Evolutionary conservation across 116 monocot genomes (phyloP), one percentile per base, ranked within the genome.

Genomic region (Dioscorea cayenensis): DNA sequence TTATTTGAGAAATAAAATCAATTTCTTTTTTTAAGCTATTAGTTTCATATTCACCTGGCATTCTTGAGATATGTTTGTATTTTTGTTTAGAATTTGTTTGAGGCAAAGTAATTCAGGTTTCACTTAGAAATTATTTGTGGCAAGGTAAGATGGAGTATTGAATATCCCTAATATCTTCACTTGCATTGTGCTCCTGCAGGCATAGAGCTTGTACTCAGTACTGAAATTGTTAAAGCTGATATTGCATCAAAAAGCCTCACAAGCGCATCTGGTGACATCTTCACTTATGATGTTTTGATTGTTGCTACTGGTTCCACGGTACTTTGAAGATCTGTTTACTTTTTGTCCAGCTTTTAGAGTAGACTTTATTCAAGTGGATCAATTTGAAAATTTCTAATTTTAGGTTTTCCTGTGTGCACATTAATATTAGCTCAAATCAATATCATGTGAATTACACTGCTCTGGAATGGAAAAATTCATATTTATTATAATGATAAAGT

Each of bases 221-320:
- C 89, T 28, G 86, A 89, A 76, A 84, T 89, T 72, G 81, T 86
- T 52, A 84, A 89, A 72, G 86, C 83, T 22, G 83, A 89, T 75
- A 71, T 86, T 70, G 32, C 76, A 60, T 76, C 83, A 20, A 86
- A 89, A 74, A 77, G 81, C 76, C 78, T 89, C 35, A 81, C 78
- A 8, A 89, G 81, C 77, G 83, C 85, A 72, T 52, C 73, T 81
- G 89, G 81, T 72, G 55, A 67, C 66, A 77, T 68, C 32, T 81
- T 84, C 66, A 81, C 75, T 20, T 86, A 77, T 72, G 79, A 90
- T 21, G 75, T 66, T 69, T 60, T 90, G 65, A 77, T 86, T 72
- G 86, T 90, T 75, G 86, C 90, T 67, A 86, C 90, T 77, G 90
- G 90, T 36, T 85, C 90, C 67, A 69, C 84, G 18, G 90, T 90